phyloP scores from a whole-genome alignment of 257 asterid species.

The Fraxinus cuspidata region DNA sequence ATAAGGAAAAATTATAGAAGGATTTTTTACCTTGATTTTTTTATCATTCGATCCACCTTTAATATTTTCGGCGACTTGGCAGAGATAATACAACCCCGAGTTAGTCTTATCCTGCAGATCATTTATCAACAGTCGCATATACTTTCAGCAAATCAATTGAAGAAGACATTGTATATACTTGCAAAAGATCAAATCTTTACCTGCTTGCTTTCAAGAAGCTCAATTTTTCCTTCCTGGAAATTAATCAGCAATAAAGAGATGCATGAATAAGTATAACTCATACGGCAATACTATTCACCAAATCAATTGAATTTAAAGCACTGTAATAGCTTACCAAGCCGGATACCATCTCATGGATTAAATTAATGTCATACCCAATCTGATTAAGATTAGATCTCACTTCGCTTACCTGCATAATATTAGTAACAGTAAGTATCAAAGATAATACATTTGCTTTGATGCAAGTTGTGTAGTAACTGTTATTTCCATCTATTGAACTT shows the following conservation, averaged over 20 bases:
- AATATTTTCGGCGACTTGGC: slow-evolving; percentile 66
- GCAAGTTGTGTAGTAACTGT: not conserved
- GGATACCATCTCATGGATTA: slow-evolving; percentile 70
- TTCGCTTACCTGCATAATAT: slow-evolving; percentile 57
- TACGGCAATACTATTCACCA: not conserved
- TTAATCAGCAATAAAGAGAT: slow-evolving; percentile 26
- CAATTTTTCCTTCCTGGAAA: slow-evolving; percentile 76
- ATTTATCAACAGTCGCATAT: slow-evolving; percentile 18
- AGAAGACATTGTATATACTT: not conserved
- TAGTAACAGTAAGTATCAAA: slow-evolving; percentile 19
- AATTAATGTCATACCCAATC: slow-evolving; percentile 63
- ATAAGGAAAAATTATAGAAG: not conserved
- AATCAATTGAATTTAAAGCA: slow-evolving; percentile 14
- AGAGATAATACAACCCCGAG: slow-evolving; percentile 78
- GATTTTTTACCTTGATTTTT: slow-evolving; percentile 51
- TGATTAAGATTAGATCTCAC: slow-evolving; percentile 65
- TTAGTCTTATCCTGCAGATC: slow-evolving; percentile 66
- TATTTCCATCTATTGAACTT: slow-evolving; percentile 18
- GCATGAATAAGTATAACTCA: slow-evolving; percentile 18
- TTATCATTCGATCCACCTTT: slow-evolving; percentile 54
- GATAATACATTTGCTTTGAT: slow-evolving; percentile 5
- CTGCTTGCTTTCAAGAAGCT: slow-evolving; percentile 82
- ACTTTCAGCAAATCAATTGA: not conserved
- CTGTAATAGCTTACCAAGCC: slow-evolving; percentile 55
- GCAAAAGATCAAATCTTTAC: slow-evolving; percentile 31